Base-by-base conservation (phyloP, 2,329 filamentous ascomycete genomes). In the Onygena corvina region DNA sequence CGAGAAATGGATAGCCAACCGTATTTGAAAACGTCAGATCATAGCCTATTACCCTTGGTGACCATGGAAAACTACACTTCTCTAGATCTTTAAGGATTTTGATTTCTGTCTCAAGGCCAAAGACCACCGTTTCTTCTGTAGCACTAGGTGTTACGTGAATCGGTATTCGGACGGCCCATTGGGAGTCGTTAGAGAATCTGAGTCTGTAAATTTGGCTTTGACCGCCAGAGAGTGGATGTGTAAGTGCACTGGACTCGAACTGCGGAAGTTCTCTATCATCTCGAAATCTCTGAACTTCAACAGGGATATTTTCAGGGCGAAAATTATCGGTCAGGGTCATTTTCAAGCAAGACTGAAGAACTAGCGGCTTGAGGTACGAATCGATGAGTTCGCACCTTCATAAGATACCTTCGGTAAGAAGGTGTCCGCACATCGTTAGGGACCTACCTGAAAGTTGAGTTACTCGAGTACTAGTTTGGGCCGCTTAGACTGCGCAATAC, bases 91-190 rank as follows among this genome's bases (percentile, higher is more conserved):
- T 21, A 11, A 50, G 36, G 18, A 35, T 35, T 12, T 21, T 11
- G 7, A 50, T 25, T 45, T 50, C 48, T 16, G 25, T 50, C 27
- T n/a, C 4, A 40, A 50, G 40, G 9, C 46, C 18, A 8, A 6
- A 30, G 34, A 21, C 25, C 30, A 51, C 21, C n/a, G n/a, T n/a
- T 31, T 12, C 38, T 16, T 51, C 46, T 25, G 25, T 9, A 34
- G 45, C 35, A 44, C 5, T 16, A 40, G 16, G 21, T 3, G 25
- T 38, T 8, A 27, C 3, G 16, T 34, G 31, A 30, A 48, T 20
- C 12, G 50, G 50, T 11, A 51, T 38, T 45, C 45, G 50, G 12
- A 51, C 46, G 5, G 45, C 50, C 50, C 50, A 51, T 34, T 29
- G 25, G 9, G 14, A 18, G 30, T 30, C 20, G 23, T 51, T 46